Base-by-base conservation (phyloP, 495 filamentous ascomycete species). In the Annulohypoxylon stygium region DNA sequence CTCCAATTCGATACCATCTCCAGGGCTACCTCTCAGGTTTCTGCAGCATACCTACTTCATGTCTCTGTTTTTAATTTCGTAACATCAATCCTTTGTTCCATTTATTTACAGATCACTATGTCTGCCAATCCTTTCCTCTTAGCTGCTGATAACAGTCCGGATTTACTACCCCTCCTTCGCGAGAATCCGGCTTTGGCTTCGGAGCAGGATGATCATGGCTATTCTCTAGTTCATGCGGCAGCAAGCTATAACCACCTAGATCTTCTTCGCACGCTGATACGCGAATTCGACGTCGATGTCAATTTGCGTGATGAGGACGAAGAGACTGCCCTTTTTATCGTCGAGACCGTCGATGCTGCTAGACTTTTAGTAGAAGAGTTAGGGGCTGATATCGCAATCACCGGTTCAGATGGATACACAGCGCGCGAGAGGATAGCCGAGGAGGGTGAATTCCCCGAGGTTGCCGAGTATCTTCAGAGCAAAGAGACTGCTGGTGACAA, bases 201-300 rank as follows among this genome's bases (percentile, higher is more conserved):
- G 7, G 76, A 81, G 30, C 92, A 93, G 76, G 93, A 97, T 79
- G 87, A 91, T 67, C 89, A 93, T 70, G 93, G 93, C 68, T 97
- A 99, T 83, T 97, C 95, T 14, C 87, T 98, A 20, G 83, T 98
- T 20, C 96, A 99, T 80, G 97, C 96, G 23, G 93, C 95, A 6
- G 88, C 91, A 34, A 98, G 95, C 69, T 99, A 99, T 85, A 91
- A 90, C 76, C 93, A 97, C 71, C 81, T 91, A 36, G 88, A 91
- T 60, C 90, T 98, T 26, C 88, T 98, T 7, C 91, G 91, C 48
- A 81, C 89, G 0, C 88, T 99, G 1, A 87, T 97, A n/a, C 83
- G 86, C 36, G 92, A 92, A 12, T 94, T 93, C 80, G 81, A 90
- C 23, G 93, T 93, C 9, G 82, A 93, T 67, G 88, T 92, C 34